These are phyloP conservation scores for Saccharomyces uvarum DNA, from an alignment of 1,139 yeast genomes.

Conservation along the genomic window DNA sequence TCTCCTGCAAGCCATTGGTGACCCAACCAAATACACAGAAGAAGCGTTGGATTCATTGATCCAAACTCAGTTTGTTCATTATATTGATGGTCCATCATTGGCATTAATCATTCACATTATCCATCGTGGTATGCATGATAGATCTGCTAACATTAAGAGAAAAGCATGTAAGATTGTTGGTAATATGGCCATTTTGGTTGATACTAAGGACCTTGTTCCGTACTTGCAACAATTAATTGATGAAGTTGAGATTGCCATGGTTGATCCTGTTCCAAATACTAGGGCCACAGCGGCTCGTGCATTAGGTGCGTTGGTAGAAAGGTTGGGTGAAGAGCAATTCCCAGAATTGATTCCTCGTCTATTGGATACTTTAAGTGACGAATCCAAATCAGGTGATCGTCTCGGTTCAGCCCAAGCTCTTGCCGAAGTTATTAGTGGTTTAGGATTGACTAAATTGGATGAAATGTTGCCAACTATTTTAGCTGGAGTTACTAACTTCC, in stretches of 20 bases:
- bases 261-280: slow-evolving; percentile 95
- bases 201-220: slow-evolving; percentile 75
- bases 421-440: slow-evolving; percentile 86
- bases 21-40: slow-evolving; percentile 85
- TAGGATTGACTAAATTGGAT: slow-evolving; percentile 80
- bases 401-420: slow-evolving; percentile 96
- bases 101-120: slow-evolving; percentile 92
- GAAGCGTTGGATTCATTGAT: slow-evolving; percentile 79
- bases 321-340: slow-evolving; percentile 92
- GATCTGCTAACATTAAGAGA: slow-evolving; percentile 85
- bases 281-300: slow-evolving; percentile 98
- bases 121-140: slow-evolving; percentile 88
- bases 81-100: slow-evolving; percentile 94
- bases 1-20: slow-evolving; percentile 87
- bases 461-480: slow-evolving; percentile 78
- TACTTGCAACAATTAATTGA: slow-evolving; percentile 69
- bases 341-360: slow-evolving; percentile 84
- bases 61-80: slow-evolving; percentile 90
- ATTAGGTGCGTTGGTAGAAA: slow-evolving; percentile 89
- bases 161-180: slow-evolving; percentile 98
- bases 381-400: slow-evolving; percentile 79
- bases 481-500: slow-evolving; percentile 58
- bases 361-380: slow-evolving; percentile 69
- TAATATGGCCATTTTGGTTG: slow-evolving; percentile 94
- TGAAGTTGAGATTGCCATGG: slow-evolving; percentile 90